Evolutionary conservation across 768 basidiomycete species (phyloP), one percentile per base, ranked within the genome.

Genomic region (Pleurotus salmoneostramineus): DNA sequence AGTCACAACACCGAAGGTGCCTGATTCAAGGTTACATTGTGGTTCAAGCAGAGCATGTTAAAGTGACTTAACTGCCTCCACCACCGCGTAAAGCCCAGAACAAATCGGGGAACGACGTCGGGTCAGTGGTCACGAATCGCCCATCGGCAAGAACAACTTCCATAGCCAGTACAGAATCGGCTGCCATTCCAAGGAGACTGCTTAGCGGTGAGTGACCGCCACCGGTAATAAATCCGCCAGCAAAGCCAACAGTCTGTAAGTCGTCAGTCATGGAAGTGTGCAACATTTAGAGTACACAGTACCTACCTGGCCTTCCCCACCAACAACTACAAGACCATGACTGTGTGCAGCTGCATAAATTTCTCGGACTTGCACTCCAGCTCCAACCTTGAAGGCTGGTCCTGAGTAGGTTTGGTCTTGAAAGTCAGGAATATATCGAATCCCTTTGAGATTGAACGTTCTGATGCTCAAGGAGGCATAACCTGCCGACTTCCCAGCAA

Each of bases 1-100:
- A 27, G 73, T 62, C 43, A 75, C 68, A n/a, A 75, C 67, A 17
- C 73, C 74, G 73, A 71, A 76, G 37, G 67, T 71, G 6, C 74
- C 74, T 7, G 65, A 44, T 50, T 10, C 60, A 44, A 36, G 47
- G 32, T n/a, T 51, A 40, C 58, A 45, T 59, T 33, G 58, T 49
- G 47, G 33, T 17, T 14, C 17, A 15, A 35, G 15, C 17, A 5
- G 33, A 12, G 14, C 3, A 42, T 5, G 34, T 10, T 35, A n/a
- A 42, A 8, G 15, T 12, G 32, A 12, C 14, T 31, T 49, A 21
- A 49, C 48, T 49, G 17, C 21, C 58, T 15, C 68, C 69, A 43
- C 69, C 68, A 14, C 68, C 68, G 0, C 69, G 63, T 15, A 69
- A 50, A 36, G 68, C 67, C 62, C 62, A 71, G 52, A 68, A 71